Conservation (phyloP, 2,329 filamentous ascomycete species). For the Alternaria ventricosa region DNA sequence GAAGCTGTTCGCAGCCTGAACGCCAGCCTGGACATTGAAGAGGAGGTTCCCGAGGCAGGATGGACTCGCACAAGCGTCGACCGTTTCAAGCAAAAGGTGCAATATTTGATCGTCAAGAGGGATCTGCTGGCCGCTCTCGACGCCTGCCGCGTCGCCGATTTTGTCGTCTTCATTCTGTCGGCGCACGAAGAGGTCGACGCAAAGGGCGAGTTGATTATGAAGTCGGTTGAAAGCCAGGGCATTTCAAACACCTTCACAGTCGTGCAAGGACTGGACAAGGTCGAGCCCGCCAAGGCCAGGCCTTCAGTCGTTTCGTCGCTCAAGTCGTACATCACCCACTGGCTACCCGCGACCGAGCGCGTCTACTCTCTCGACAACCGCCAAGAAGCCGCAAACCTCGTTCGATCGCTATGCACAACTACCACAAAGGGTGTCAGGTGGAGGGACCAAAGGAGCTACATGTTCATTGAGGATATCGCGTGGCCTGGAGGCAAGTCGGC, state of each 20-base stretch:
- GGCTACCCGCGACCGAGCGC: slow-evolving; percentile 91
- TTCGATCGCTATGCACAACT: slow-evolving; percentile 88
- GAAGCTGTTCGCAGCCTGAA: slow-evolving; percentile 75
- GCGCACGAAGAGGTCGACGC: slow-evolving; percentile 83
- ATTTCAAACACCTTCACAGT: slow-evolving; percentile 90
- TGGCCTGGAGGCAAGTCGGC: slow-evolving; percentile 64
- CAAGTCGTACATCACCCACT: slow-evolving; percentile 92
- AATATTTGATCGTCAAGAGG: slow-evolving; percentile 78
- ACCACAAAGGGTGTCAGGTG: slow-evolving; percentile 93
- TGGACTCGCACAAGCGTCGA: slow-evolving; percentile 74
- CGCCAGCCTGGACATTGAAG: slow-evolving; percentile 77
- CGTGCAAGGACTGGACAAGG: slow-evolving; percentile 77
- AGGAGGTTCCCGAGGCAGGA: slow-evolving; percentile 65
- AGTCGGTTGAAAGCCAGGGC: slow-evolving; percentile 90
- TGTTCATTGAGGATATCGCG: slow-evolving; percentile 82
- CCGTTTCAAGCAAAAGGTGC: slow-evolving; percentile 91
- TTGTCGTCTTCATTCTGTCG: slow-evolving; percentile 85
- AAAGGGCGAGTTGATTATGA: slow-evolving; percentile 82
- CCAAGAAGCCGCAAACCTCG: slow-evolving; percentile 89
- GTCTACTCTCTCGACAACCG: slow-evolving; percentile 85
- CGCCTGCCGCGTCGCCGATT: slow-evolving; percentile 87
- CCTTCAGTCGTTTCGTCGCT: slow-evolving; percentile 79
- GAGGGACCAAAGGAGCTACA: slow-evolving; percentile 95
- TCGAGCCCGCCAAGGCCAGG: slow-evolving; percentile 81
- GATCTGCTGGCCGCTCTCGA: slow-evolving; percentile 82